These are phyloP conservation scores for Chlamydomonas reinhardtii DNA, from an alignment of 163 green algal species.

Conservation along the genomic window DNA sequence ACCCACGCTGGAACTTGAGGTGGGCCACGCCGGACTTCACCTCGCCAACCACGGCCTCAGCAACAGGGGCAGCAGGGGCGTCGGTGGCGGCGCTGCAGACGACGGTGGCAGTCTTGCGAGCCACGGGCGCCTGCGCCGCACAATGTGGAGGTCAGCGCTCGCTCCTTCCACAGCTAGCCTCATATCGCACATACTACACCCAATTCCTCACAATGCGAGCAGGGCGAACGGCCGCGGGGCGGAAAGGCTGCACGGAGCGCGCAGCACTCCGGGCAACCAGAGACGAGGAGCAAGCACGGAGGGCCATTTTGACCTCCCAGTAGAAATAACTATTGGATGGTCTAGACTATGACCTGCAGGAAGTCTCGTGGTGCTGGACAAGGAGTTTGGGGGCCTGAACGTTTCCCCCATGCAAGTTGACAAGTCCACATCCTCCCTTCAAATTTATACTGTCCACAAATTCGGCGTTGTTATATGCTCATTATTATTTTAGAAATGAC, in stretches of 20 bases:
- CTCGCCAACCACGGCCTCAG: constrained; percentile 35
- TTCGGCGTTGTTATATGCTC: too few species aligned
- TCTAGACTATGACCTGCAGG: too few species aligned
- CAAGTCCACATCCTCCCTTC: too few species aligned
- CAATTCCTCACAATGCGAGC: constrained; percentile 46
- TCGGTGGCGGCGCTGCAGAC: constrained; percentile 52
- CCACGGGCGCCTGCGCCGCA: constrained; percentile 39
- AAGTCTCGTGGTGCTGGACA: too few species aligned
- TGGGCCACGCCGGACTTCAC: constrained; percentile 64
- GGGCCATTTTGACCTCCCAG: constrained; percentile 1
- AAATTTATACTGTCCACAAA: too few species aligned
- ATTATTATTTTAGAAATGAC: too few species aligned
- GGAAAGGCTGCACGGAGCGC: constrained; percentile 19
- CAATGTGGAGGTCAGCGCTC: background rate
- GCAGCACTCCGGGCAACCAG: too few species aligned
- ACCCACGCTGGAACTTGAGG: constrained; percentile 71
- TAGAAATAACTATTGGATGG: too few species aligned
- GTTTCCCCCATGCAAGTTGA: too few species aligned
- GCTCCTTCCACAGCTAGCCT: background rate
- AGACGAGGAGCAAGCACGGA: background rate
- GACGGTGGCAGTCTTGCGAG: constrained; percentile 33
- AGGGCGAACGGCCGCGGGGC: constrained; percentile 22
- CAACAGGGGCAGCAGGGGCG: constrained; percentile 15
- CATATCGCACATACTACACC: background rate
- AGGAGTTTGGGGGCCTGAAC: too few species aligned